Evolutionary conservation across 768 basidiomycete species (phyloP), one percentile per base, ranked within the genome.

Genomic region (Pulveroboletus sp.): DNA sequence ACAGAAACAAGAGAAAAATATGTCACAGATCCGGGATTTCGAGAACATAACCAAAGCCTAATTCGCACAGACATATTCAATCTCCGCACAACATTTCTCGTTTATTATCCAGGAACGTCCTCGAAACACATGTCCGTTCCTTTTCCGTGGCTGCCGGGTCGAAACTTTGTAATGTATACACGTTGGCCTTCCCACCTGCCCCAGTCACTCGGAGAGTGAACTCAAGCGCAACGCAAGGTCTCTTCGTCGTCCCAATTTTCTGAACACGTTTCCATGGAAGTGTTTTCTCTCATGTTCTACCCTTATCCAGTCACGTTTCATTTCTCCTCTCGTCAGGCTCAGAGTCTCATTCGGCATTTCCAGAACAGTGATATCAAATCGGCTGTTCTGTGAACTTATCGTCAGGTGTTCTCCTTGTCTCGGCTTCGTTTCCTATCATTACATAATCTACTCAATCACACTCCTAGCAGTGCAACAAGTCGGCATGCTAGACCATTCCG

Each of bases 21-120:
- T 68, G 68, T 68, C 66, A 69, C 66, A 68, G 68, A 68, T 69
- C 58, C 60, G 66, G 68, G 64, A 69, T 60, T 69, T 67, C 65
- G 63, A 67, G 65, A 67, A 67, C 68, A 67, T 69, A 67, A 69
- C 65, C 51, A 69, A 65, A 65, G 67, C 54, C 36, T 55, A 65
- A 59, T 67, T 67, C 65, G 49, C 65, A 67, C 65, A 63, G 49
- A 48, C 52, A 55, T 32, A 51, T 69, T 69, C 60, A 63, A 68
- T 60, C 65, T 63, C 66, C 68, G 65, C 60, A 62, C 6, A 53
- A 55, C 56, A 58, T 52, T 55, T 63, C 43, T 41, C 47, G 57
- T 65, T 58, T 53, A 67, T 64, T 58, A 45, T 61, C 63, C 55
- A 67, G 65, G 68, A 61, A 69, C 65, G 54, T 50, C 63, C 55